Evolutionary conservation across 441 rosid genomes (phyloP).

Genomic region (Euphorbia celastroides): DNA sequence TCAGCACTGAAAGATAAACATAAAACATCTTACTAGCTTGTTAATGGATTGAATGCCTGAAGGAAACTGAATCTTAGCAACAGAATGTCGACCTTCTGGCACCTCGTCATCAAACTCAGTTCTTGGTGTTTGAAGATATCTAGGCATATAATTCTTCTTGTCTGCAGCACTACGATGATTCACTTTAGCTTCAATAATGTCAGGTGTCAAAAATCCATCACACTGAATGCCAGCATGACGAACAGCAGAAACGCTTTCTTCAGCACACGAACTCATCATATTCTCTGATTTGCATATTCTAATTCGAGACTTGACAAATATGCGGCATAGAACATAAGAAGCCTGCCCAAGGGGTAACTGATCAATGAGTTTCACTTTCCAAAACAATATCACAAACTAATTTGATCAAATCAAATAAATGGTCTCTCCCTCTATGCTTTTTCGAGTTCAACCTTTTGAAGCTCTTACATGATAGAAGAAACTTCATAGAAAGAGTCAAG

Average conservation of each 20-base stretch:
- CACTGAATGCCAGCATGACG: constrained; percentile 36
- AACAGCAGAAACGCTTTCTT: constrained; percentile 34
- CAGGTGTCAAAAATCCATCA: constrained; percentile 32
- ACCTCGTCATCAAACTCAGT: constrained; percentile 19
- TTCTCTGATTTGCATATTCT: constrained; percentile 30
- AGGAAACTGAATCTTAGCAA: constrained; percentile 23
- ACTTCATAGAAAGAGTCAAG: neutral
- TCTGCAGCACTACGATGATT: constrained; percentile 10
- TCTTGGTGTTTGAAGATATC: constrained; percentile 12
- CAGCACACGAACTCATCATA: constrained; percentile 33
- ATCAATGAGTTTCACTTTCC: neutral
- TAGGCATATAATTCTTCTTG: constrained; percentile 20
- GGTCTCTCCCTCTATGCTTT: neutral
- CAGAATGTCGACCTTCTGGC: constrained; percentile 19
- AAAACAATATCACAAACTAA: neutral
- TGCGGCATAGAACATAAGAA: constrained; percentile 47
- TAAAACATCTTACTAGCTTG: constrained; percentile 29
- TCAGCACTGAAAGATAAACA: neutral
- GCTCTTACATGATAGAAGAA: neutral
- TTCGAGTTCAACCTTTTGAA: neutral
- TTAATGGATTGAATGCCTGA: constrained; percentile 17
- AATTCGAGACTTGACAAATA: constrained; percentile 33
- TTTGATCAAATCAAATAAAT: neutral
- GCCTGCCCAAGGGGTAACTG: constrained; percentile 29
- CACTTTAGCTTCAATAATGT: constrained; percentile 19